phyloP scores from a whole-genome alignment of 78 protist genomes.

The Chrysochromulina parva region DNA sequence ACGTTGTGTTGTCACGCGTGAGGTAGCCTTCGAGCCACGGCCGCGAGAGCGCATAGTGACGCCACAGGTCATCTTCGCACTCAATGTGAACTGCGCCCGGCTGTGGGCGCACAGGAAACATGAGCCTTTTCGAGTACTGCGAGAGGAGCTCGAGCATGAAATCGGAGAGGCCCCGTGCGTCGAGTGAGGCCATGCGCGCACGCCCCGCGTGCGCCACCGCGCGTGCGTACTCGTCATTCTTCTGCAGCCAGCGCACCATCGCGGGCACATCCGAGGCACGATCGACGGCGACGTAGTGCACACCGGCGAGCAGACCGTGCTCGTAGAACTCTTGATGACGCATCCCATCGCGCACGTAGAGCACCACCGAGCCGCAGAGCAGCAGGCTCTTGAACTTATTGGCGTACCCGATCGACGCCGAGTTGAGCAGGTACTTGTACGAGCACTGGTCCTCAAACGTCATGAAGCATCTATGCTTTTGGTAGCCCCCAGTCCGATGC shows the following conservation, averaged over 20 bases:
- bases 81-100: not conserved
- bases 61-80: not conserved
- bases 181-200: not conserved
- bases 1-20: not conserved
- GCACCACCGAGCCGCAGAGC: slow-evolving; percentile 4
- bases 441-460: not conserved
- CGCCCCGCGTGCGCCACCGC: not conserved
- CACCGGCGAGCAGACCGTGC: not conserved
- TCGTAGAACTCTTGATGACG: not conserved
- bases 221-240: not conserved
- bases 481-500: not conserved
- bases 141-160: not conserved
- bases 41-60: not conserved
- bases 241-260: not conserved
- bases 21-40: not conserved
- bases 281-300: not conserved
- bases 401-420: not conserved
- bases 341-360: not conserved
- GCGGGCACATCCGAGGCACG: not conserved
- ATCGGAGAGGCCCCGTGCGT: not conserved
- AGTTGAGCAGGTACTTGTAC: not conserved
- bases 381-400: not conserved
- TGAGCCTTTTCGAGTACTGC: not conserved
- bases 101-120: not conserved
- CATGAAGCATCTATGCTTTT: not conserved